A percentile compares a stretch with the other conserved stretches of the same genome.
Conservation (phyloP, 306 rosid species). For the Rosa lucieae region DNA sequence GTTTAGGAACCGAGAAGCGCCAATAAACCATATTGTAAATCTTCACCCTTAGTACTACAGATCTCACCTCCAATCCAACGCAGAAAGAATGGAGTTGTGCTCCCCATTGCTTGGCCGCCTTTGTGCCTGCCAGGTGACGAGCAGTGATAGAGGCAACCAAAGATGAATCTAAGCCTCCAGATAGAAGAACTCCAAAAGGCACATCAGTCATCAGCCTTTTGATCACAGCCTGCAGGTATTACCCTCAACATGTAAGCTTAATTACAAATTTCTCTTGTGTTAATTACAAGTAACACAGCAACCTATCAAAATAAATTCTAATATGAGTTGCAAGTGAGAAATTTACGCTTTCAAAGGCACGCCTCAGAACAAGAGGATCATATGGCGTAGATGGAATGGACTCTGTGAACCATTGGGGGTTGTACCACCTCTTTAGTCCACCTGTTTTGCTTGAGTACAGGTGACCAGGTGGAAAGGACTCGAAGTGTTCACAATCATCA, state of each 20-base stretch:
- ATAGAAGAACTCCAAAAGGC: slow-evolving; percentile 91
- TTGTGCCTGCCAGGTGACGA: slow-evolving; percentile 76
- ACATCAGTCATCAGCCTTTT: slow-evolving; percentile 98
- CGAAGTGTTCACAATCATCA: slow-evolving; percentile 90
- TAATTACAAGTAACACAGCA: not conserved
- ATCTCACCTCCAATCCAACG: slow-evolving; percentile 79
- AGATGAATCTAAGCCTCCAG: slow-evolving; percentile 93
- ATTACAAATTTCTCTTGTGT: too few relatives aligned
- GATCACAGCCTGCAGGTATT: slow-evolving; percentile 67
- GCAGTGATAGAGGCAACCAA: slow-evolving; percentile 94
- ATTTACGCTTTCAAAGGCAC: slow-evolving; percentile 71
- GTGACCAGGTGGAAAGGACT: slow-evolving; percentile 89
- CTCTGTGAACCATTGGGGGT: slow-evolving; percentile 91
- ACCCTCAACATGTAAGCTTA: slow-evolving; percentile 16
- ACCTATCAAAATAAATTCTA: not conserved
- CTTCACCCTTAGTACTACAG: not conserved
- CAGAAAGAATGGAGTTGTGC: slow-evolving; percentile 90
- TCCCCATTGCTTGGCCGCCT: slow-evolving; percentile 94
- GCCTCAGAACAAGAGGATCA: slow-evolving; percentile 79
- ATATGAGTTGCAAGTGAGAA: slow-evolving; percentile 1
- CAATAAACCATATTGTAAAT: not conserved
- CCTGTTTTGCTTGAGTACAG: slow-evolving; percentile 85
- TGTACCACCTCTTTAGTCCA: slow-evolving; percentile 80
- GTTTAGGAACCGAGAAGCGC: slow-evolving; percentile 8
- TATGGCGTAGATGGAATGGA: slow-evolving; percentile 76